A percentile compares a stretch with the other conserved stretches of the same genome.
Evolutionary conservation across 2,329 filamentous ascomycete species (phyloP).

Genomic region (Trichoderma oligosporum): DNA sequence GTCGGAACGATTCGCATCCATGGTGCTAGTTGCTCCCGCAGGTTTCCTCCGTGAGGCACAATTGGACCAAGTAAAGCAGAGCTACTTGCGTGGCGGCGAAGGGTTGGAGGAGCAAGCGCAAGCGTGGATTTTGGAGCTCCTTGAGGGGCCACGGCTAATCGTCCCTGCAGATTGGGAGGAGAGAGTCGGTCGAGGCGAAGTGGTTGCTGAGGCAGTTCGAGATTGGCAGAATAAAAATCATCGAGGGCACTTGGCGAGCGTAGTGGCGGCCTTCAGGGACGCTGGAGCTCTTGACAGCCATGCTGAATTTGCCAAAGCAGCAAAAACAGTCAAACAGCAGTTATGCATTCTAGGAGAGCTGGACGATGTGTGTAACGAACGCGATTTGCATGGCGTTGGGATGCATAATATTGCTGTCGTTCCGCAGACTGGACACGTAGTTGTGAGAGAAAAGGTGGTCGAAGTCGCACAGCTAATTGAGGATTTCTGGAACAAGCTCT

Average conservation of each 20-base stretch:
- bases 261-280: slow-evolving; percentile 7
- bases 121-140: neutral
- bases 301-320: neutral
- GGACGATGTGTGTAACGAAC: neutral
- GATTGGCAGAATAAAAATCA: slow-evolving; percentile 7
- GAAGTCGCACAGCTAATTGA: neutral
- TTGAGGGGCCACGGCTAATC: neutral
- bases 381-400: neutral
- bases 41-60: neutral
- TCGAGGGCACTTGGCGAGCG: neutral
- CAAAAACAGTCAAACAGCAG: neutral
- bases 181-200: neutral
- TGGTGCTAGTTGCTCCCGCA: neutral
- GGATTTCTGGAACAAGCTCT: slow-evolving; percentile 1
- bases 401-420: neutral
- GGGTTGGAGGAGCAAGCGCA: neutral
- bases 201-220: slow-evolving; percentile 9
- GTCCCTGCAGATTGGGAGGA: slow-evolving; percentile 9
- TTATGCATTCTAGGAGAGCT: neutral
- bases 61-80: neutral
- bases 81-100: slow-evolving; percentile 1
- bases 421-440: slow-evolving; percentile 2
- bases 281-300: neutral
- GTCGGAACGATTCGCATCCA: neutral
- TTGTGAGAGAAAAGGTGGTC: neutral